Percentiles rank a stretch among this genome's conserved stretches.
Evolutionary conservation across 2,329 filamentous ascomycete genomes (phyloP).

Genomic region (Fusarium abutilonis): DNA sequence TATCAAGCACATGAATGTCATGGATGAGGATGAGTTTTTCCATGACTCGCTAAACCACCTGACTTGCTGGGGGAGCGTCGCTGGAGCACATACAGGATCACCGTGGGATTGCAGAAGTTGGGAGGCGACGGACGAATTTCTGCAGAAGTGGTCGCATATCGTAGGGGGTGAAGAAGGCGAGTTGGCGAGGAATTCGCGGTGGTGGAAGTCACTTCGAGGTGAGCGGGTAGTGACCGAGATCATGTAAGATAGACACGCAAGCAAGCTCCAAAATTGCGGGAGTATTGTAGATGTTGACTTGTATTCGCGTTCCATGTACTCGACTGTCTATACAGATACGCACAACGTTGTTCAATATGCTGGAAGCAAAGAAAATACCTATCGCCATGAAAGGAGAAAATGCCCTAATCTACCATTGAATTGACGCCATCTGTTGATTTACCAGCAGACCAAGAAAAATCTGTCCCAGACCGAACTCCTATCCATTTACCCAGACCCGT

Average conservation of each 20-base stretch:
- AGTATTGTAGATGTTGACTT: conserved; percentile 9
- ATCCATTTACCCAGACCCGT: conserved; percentile 13
- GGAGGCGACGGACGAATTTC: conserved; percentile 45
- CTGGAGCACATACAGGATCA: conserved; percentile 41
- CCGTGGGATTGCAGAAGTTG: conserved; percentile 47
- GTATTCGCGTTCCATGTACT: conserved; percentile 20
- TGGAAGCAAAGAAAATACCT: conserved; percentile 14
- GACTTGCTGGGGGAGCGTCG: conserved; percentile 45
- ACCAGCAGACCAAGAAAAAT: conserved; percentile 16
- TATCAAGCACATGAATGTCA: conserved; percentile 34
- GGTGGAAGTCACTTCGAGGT: conserved; percentile 45
- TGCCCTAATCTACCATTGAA: conserved; percentile 37
- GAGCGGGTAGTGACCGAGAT: conserved; percentile 38
- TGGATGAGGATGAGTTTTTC: conserved; percentile 46
- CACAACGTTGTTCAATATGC: conserved; percentile 14
- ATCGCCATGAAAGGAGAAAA: conserved; percentile 10
- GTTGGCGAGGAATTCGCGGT: conserved; percentile 44
- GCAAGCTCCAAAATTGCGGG: not conserved
- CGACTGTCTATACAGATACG: conserved; percentile 34
- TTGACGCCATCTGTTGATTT: conserved; percentile 27
- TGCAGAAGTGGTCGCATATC: conserved; percentile 45
- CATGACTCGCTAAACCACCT: conserved; percentile 45
- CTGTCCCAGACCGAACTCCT: conserved; percentile 20
- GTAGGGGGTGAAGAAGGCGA: conserved; percentile 46
- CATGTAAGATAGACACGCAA: conserved; percentile 6